phyloP scores from a whole-genome alignment of 176 grass and related monocot genomes.

The Luzula sylvatica region DNA sequence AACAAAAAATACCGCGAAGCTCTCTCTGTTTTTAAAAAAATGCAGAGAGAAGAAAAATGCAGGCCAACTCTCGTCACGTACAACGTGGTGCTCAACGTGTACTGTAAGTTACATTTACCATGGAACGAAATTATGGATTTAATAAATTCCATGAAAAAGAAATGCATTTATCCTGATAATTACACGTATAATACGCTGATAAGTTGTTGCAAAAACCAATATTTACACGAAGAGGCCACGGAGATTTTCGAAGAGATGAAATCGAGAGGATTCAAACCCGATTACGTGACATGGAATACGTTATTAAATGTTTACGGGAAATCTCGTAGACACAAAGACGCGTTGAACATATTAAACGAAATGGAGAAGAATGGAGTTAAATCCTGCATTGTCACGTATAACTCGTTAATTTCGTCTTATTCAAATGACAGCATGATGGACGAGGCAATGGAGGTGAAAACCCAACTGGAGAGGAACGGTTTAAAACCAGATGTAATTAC shows the following conservation, averaged over 20 bases:
- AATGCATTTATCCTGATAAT: slow-evolving; percentile 40
- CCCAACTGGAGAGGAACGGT: slow-evolving; percentile 61
- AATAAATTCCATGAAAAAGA: slow-evolving; percentile 55
- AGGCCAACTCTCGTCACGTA: slow-evolving; percentile 68
- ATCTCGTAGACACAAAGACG: slow-evolving; percentile 46
- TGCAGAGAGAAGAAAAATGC: slow-evolving; percentile 37
- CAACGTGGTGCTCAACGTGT: slow-evolving; percentile 86
- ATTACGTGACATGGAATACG: slow-evolving; percentile 76
- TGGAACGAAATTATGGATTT: slow-evolving; percentile 63
- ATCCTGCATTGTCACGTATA: slow-evolving; percentile 64
- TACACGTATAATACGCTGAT: slow-evolving; percentile 93
- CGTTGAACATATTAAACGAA: slow-evolving; percentile 40
- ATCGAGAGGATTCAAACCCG: slow-evolving; percentile 41
- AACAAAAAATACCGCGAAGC: slow-evolving; percentile 54
- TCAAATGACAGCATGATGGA: slow-evolving; percentile 71
- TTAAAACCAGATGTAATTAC: slow-evolving; percentile 75
- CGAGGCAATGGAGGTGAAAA: slow-evolving; percentile 50
- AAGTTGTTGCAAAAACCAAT: slow-evolving; percentile 60
- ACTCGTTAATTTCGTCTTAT: slow-evolving; percentile 63
- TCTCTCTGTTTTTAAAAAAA: slow-evolving; percentile 40
- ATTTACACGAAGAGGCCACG: slow-evolving; percentile 39
- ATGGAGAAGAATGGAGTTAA: slow-evolving; percentile 59
- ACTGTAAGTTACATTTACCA: slow-evolving; percentile 54
- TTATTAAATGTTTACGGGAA: slow-evolving; percentile 86
- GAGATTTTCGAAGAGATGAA: slow-evolving; percentile 68